A percentile compares a stretch with the other conserved stretches of the same genome.
phyloP scores from a whole-genome alignment of 2,329 filamentous ascomycete species.

The Aureobasidium sp. region DNA sequence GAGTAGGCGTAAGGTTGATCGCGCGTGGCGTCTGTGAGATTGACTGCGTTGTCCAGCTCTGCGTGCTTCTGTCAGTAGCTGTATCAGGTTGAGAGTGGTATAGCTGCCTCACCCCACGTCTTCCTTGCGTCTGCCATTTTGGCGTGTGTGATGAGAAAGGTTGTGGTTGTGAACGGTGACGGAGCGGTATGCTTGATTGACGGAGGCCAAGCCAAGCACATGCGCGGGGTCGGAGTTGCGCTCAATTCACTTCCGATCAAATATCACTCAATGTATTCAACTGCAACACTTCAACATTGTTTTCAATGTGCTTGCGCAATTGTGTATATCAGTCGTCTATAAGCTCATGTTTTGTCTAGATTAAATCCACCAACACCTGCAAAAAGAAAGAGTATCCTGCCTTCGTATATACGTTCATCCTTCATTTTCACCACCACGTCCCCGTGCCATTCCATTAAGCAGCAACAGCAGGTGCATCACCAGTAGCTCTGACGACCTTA shows the following conservation, averaged over 20 bases:
- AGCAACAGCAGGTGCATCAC: background rate
- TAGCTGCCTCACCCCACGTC: too few species aligned
- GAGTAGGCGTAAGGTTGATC: slow-evolving; percentile 90
- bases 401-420: too few species aligned
- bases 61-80: slow-evolving; percentile 14
- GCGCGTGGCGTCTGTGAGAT: slow-evolving; percentile 74
- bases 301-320: background rate
- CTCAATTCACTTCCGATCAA: background rate
- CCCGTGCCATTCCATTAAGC: background rate
- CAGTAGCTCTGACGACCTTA: background rate
- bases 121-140: slow-evolving; percentile 14
- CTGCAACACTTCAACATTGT: background rate
- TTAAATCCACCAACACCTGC: too few species aligned
- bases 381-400: too few species aligned
- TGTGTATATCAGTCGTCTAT: background rate
- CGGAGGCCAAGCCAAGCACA: background rate
- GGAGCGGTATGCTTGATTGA: background rate
- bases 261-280: background rate
- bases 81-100: too few species aligned
- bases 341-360: too few species aligned
- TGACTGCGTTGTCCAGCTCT: slow-evolving; percentile 81
- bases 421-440: too few species aligned
- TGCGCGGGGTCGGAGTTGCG: background rate
- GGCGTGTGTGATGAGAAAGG: background rate
- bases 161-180: background rate